These are phyloP conservation scores for Aspergillus sp. DNA, from an alignment of 2,329 filamentous ascomycete genomes.

Conservation along the genomic window DNA sequence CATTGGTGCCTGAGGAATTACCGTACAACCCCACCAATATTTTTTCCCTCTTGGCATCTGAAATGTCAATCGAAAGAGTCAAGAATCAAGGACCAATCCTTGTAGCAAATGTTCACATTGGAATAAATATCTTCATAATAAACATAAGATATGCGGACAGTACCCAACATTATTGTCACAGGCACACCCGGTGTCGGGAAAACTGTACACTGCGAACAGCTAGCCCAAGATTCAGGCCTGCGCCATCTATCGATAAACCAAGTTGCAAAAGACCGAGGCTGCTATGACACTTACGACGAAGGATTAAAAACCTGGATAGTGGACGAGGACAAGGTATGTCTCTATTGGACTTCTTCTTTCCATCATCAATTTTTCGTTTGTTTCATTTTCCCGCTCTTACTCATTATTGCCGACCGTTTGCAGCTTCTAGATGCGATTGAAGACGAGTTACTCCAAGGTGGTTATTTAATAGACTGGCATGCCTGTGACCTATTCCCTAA, in stretches of 20 bases:
- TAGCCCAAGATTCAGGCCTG: constrained; percentile 74
- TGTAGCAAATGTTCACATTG: not conserved
- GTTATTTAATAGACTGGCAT: constrained; percentile 95
- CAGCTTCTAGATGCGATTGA: constrained; percentile 84
- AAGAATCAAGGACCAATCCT: not conserved
- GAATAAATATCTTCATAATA: not conserved
- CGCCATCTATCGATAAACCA: constrained; percentile 87
- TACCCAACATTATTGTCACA: constrained; percentile 89
- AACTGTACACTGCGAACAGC: constrained; percentile 82
- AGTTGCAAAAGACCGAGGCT: constrained; percentile 82
- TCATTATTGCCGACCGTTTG: constrained; percentile 9
- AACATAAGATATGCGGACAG: constrained; percentile 33
- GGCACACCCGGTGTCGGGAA: constrained; percentile 96
- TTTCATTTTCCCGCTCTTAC: not conserved
- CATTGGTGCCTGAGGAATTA: constrained; percentile 20
- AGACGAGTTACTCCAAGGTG: constrained; percentile 72
- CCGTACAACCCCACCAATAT: constrained; percentile 20
- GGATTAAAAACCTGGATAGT: constrained; percentile 87
- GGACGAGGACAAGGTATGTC: constrained; percentile 84
- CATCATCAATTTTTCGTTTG: not conserved
- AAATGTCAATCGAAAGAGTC: not conserved
- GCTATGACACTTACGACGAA: constrained; percentile 85
- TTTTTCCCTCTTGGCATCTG: constrained; percentile 2
- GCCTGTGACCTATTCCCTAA: constrained; percentile 93
- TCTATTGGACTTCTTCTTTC: not conserved